Percentiles rank a stretch among this genome's conserved stretches.
phyloP scores from a whole-genome alignment of 2,329 filamentous ascomycete genomes.

The Pseudogymnoascus sp. region DNA sequence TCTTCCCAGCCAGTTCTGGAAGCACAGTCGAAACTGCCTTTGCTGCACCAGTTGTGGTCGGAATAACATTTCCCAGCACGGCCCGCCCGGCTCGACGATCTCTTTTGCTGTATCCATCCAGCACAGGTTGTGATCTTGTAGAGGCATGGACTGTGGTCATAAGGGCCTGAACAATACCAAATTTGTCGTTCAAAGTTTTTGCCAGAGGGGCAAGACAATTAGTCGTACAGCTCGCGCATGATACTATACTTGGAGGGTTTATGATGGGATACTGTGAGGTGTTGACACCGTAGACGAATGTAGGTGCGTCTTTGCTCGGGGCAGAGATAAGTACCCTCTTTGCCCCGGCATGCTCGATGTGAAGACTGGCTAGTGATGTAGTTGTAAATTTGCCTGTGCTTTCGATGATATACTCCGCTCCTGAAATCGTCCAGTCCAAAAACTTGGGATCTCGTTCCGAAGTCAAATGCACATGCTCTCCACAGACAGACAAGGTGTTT shows the following conservation, averaged over 20 bases:
- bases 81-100: conserved; percentile 26
- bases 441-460: conserved; percentile 11
- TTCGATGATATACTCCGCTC: conserved; percentile 14
- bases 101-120: conserved; percentile 32
- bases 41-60: conserved; percentile 16
- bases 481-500: conserved; percentile 10
- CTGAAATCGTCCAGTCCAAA: conserved; percentile 11
- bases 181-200: conserved; percentile 27
- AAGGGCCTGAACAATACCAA: conserved; percentile 28
- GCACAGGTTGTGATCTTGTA: conserved; percentile 28
- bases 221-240: conserved; percentile 30
- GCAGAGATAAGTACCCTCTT: conserved; percentile 14
- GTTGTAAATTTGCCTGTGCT: conserved; percentile 15
- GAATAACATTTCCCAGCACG: conserved; percentile 12
- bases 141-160: conserved; percentile 27
- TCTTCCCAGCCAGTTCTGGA: conserved; percentile 12
- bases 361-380: background rate
- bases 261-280: conserved; percentile 21
- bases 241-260: conserved; percentile 19
- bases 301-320: conserved; percentile 15
- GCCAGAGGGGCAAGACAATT: conserved; percentile 29
- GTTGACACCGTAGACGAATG: conserved; percentile 30
- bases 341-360: conserved; percentile 9
- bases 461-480: conserved; percentile 10
- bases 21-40: conserved; percentile 14